These are phyloP conservation scores for Tetrahymena thermophila DNA, from an alignment of 73 alveolate species.

Conservation along the genomic window DNA sequence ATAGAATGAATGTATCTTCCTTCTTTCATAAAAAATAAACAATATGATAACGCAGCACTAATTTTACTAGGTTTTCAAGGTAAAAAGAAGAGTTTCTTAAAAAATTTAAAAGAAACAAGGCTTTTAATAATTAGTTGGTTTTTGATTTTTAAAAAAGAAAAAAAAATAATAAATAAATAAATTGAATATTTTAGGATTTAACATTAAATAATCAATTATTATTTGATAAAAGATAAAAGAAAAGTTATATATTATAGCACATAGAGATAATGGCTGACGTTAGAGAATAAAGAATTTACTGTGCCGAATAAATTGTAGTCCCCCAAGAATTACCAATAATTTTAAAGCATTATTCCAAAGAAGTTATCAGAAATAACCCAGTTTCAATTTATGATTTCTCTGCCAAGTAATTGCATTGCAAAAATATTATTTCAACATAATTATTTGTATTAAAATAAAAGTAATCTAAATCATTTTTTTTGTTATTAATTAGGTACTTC, in stretches of 20 bases:
- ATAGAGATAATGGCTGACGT: constrained; percentile 72
- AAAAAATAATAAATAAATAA: neutral
- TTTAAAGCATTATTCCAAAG: constrained; percentile 78
- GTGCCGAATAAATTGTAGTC: constrained; percentile 86
- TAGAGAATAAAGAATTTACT: constrained; percentile 69
- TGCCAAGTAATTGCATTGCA: constrained; percentile 65
- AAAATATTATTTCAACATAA: neutral
- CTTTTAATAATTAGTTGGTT: neutral
- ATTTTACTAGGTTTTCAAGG: neutral
- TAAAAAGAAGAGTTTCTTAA: neutral
- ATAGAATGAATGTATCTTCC: no score
- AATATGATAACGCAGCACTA: neutral
- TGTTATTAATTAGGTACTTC: neutral
- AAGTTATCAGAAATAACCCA: constrained; percentile 82
- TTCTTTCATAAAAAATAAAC: no score
- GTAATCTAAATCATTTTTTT: neutral
- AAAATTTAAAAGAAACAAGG: neutral
- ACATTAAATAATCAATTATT: neutral
- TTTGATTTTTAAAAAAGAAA: neutral
- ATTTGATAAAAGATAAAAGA: neutral
- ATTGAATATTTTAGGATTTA: neutral
- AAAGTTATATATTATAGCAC: neutral
- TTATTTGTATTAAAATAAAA: neutral
- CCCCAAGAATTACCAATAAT: constrained; percentile 77
- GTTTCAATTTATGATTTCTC: constrained; percentile 71